Base-by-base conservation (phyloP, 495 filamentous ascomycete species). In the Penicillium simplicissimum region DNA sequence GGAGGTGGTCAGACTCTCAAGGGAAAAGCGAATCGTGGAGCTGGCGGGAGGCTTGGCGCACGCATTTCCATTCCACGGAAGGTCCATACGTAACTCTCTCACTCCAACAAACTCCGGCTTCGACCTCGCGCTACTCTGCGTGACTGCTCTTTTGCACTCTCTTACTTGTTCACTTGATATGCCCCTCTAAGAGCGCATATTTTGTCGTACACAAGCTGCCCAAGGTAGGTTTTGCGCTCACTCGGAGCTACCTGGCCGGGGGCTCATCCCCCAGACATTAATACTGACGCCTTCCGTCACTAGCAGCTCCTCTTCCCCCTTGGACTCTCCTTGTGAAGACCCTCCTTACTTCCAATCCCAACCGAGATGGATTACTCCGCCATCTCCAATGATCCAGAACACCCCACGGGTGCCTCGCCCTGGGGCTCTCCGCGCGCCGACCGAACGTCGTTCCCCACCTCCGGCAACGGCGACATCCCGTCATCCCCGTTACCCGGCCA, bases 291-390 rank as follows among this genome's bases (percentile, higher is more conserved):
- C 69, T 70, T 54, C 55, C 40, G 61, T 60, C 48, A 59, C 59
- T 61, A 63, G 67, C 65, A 67, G 51, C 65, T 64, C 63, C 51
- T 53, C 62, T 10, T 6, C 65, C 60, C 57, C 65, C 59, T 62
- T 64, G 49, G 15, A 38, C 53, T 55, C 19, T 55, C 57, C 61
- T 58, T 56, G 58, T 68, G 66, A 69, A 58, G 53, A 47, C 58
- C 45, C 61, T 69, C 65, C 38, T 59, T 71, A 59, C 62, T 57
- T 67, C 57, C 47, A 63, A 53, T 55, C 40, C 48, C 34, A 40
- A 55, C 52, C 43, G 65, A 57, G 19, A 96, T 96, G 92, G 92
- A 96, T 75, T 96, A 95, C 76, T 91, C 91, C 53, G 74, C 88
- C 55, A 83, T 91, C 28, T 85, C 89, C 68, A 75, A 85, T 65